These are phyloP conservation scores for Arabis alpina DNA, from an alignment of 345 rosid species.

Conservation along the genomic window DNA sequence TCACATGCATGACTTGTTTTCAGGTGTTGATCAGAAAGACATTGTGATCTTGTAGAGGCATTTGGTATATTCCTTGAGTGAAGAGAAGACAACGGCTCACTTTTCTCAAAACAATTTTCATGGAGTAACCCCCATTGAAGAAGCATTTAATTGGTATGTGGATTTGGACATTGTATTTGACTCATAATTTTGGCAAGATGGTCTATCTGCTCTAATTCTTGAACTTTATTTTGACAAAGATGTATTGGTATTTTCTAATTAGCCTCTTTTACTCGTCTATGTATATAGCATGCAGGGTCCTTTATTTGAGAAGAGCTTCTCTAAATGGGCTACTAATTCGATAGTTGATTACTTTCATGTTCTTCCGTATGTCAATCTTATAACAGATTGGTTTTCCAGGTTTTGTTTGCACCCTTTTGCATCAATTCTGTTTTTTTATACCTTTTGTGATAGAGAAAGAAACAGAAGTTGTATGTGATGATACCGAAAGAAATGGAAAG, in stretches of 20 bases:
- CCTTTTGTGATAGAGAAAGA: too few relatives aligned
- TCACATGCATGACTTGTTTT: background rate
- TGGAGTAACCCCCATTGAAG: constrained; percentile 46
- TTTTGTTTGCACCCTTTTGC: constrained; percentile 16
- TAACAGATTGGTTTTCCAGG: constrained; percentile 61
- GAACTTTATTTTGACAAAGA: background rate
- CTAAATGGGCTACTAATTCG: constrained; percentile 46
- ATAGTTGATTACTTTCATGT: constrained; percentile 45
- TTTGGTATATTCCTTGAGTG: constrained; percentile 52
- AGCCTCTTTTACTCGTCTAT: too few relatives aligned
- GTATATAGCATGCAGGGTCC: constrained; percentile 48
- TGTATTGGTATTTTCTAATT: too few relatives aligned
- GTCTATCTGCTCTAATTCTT: background rate
- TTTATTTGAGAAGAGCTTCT: constrained; percentile 22
- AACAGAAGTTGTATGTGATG: too few relatives aligned
- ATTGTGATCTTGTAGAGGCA: constrained; percentile 57
- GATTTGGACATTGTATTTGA: background rate
- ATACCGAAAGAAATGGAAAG: too few relatives aligned
- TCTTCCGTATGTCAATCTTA: background rate
- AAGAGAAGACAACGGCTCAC: constrained; percentile 52
- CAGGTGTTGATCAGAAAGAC: constrained; percentile 52
- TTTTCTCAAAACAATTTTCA: constrained; percentile 41
- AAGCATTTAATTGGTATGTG: constrained; percentile 54
- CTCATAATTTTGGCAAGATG: background rate
- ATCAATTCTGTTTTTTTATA: background rate